phyloP scores from a whole-genome alignment of 345 rosid species.

The Erodium maritimum region DNA sequence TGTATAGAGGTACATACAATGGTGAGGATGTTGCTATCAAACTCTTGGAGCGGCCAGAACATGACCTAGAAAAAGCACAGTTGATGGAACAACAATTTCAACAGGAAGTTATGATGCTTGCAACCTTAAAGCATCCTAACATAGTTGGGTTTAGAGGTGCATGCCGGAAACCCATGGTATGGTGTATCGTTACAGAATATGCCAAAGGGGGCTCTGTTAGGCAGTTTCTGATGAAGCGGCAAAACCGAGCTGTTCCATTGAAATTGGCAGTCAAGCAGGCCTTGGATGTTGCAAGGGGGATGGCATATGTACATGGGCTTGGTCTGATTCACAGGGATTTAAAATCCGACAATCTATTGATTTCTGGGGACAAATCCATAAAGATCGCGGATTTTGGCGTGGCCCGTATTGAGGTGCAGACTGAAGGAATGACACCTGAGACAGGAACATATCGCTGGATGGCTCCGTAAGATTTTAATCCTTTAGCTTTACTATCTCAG shows the following conservation, averaged over 20 bases:
- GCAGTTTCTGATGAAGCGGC: slow-evolving; percentile 23
- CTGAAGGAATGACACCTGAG: slow-evolving; percentile 40
- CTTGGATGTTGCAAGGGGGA: slow-evolving; percentile 35
- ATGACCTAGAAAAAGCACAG: slow-evolving; percentile 33
- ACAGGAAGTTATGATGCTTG: slow-evolving; percentile 50
- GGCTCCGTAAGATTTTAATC: slow-evolving; percentile 30
- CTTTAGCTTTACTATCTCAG: too few species aligned
- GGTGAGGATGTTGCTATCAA: slow-evolving; percentile 55
- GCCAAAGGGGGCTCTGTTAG: slow-evolving; percentile 38
- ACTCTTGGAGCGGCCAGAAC: slow-evolving; percentile 41
- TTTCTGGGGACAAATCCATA: slow-evolving; percentile 28
- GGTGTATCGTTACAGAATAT: slow-evolving; percentile 45
- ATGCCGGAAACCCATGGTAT: slow-evolving; percentile 31
- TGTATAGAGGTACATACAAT: slow-evolving; percentile 39
- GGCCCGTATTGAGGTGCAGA: slow-evolving; percentile 37
- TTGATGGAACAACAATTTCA: slow-evolving; percentile 47
- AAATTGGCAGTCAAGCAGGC: slow-evolving; percentile 35
- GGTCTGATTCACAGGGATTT: slow-evolving; percentile 33
- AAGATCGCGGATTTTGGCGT: slow-evolving; percentile 43
- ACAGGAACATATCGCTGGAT: slow-evolving; percentile 45
- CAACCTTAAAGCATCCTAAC: slow-evolving; percentile 38
- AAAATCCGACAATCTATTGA: slow-evolving; percentile 34
- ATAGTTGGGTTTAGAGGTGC: slow-evolving; percentile 43
- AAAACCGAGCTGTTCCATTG: slow-evolving; percentile 23
- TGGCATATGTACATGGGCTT: slow-evolving; percentile 31